Evolutionary conservation across 106 monocot species (phyloP).

Genomic region (Acorus gramineus): DNA sequence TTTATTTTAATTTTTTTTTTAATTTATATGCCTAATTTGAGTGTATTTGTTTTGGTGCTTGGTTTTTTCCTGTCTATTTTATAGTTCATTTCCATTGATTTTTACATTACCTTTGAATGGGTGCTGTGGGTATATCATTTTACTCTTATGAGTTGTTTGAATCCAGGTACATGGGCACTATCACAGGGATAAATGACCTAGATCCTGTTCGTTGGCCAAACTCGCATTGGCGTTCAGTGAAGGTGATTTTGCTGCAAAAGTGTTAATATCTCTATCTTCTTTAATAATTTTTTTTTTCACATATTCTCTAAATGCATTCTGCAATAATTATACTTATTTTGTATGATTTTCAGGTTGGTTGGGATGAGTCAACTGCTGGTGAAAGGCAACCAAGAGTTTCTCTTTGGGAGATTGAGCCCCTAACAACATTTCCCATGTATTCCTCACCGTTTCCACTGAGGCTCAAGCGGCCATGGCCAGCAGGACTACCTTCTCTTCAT

Average conservation of each 20-base stretch:
- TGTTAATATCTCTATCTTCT: background rate
- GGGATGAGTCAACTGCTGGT: slow-evolving; percentile 96
- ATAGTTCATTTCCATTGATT: no score
- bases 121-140: no score
- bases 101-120: no score
- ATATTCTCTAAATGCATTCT: no score
- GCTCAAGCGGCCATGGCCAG: slow-evolving; percentile 89
- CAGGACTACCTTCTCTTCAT: slow-evolving; percentile 68
- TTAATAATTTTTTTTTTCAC: no score
- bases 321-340: no score
- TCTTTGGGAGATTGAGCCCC: slow-evolving; percentile 95
- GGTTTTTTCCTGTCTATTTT: no score
- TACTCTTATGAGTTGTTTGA: background rate
- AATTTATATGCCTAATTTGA: no score
- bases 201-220: slow-evolving; percentile 81
- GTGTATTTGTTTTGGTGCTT: no score
- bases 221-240: slow-evolving; percentile 95
- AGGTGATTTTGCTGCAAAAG: slow-evolving; percentile 28
- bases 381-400: slow-evolving; percentile 93
- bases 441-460: slow-evolving; percentile 75
- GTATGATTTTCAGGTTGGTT: slow-evolving; percentile 63
- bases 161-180: slow-evolving; percentile 92
- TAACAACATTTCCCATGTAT: slow-evolving; percentile 97
- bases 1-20: no score
- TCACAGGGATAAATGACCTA: slow-evolving; percentile 78